Conservation (phyloP, 345 rosid genomes). For the Nephelium lappaceum region DNA sequence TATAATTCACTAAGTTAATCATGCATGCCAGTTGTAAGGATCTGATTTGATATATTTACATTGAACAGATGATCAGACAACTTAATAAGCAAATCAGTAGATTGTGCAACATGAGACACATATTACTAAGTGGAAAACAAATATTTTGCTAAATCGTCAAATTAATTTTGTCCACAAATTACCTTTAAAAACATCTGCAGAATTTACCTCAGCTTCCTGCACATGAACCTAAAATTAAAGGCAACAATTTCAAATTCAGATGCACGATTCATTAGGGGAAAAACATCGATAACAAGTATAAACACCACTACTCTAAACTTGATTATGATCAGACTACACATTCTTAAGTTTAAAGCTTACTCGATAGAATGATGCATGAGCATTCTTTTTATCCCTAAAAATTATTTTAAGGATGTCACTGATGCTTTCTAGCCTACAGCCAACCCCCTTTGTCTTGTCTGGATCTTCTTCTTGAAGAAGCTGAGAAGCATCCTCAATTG, state of each 20-base stretch:
- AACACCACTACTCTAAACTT: background rate
- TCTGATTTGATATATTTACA: background rate
- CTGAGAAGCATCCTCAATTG: constrained; percentile 70
- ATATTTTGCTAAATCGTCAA: background rate
- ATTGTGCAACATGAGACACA: background rate
- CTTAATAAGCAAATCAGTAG: constrained; percentile 5
- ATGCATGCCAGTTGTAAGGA: background rate
- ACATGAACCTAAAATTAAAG: constrained; percentile 76
- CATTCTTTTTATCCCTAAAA: constrained; percentile 61
- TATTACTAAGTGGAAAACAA: constrained; percentile 9
- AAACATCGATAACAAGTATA: constrained; percentile 13
- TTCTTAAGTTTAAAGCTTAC: constrained; percentile 53
- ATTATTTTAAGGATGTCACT: constrained; percentile 70
- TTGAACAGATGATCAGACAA: background rate
- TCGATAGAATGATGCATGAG: constrained; percentile 71
- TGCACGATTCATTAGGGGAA: background rate
- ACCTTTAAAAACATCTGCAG: constrained; percentile 70
- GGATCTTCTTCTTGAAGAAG: constrained; percentile 80
- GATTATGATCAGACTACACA: background rate
- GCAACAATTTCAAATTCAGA: constrained; percentile 18
- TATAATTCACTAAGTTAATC: constrained; percentile 5
- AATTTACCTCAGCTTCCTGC: constrained; percentile 61
- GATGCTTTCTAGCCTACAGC: constrained; percentile 78
- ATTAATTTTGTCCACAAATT: constrained; percentile 6
- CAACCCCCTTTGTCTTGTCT: constrained; percentile 43